Percentiles rank a stretch among this genome's conserved stretches.
Evolutionary conservation across 2,329 filamentous ascomycete species (phyloP).

Genomic region (Colletotrichum sp.): DNA sequence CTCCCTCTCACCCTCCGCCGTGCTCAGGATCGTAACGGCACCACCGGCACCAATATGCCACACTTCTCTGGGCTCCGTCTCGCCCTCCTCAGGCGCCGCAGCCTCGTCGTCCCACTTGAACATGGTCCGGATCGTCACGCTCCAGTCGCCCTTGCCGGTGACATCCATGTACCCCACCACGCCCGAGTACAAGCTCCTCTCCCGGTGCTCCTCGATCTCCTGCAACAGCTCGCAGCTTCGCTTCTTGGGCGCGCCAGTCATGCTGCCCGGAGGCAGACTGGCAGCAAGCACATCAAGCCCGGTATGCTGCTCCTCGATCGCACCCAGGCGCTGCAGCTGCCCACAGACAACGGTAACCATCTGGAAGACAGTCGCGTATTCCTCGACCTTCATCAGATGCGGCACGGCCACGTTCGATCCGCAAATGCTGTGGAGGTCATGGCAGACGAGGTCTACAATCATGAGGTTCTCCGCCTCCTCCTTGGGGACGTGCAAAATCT

Average conservation of each 20-base stretch:
- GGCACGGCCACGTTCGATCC: constrained; percentile 76
- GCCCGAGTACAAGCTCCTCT: constrained; percentile 83
- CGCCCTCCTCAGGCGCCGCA: constrained; percentile 29
- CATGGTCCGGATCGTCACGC: constrained; percentile 85
- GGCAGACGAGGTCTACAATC: constrained; percentile 96
- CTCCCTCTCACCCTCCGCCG: constrained; percentile 79
- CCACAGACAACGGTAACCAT: constrained; percentile 90
- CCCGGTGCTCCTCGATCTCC: constrained; percentile 65
- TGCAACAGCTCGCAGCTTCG: constrained; percentile 84
- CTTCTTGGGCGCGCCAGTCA: constrained; percentile 97
- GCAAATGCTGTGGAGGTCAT: constrained; percentile 87
- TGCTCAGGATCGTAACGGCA: constrained; percentile 86
- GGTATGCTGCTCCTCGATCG: constrained; percentile 44
- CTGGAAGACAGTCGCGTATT: constrained; percentile 89
- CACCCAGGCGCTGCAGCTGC: constrained; percentile 44
- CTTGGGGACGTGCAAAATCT: constrained; percentile 79
- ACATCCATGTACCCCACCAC: constrained; percentile 91
- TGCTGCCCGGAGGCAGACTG: constrained; percentile 86
- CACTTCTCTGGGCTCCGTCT: constrained; percentile 49
- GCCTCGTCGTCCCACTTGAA: constrained; percentile 73
- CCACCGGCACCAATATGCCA: constrained; percentile 93
- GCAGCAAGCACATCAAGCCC: constrained; percentile 79
- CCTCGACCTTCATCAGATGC: constrained; percentile 84
- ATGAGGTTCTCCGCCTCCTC: constrained; percentile 96
- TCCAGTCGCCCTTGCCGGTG: constrained; percentile 85